A percentile compares a stretch with the other conserved stretches of the same genome.
Evolutionary conservation across 2,329 filamentous ascomycete species (phyloP).

Genomic region (Claviceps sorghi): DNA sequence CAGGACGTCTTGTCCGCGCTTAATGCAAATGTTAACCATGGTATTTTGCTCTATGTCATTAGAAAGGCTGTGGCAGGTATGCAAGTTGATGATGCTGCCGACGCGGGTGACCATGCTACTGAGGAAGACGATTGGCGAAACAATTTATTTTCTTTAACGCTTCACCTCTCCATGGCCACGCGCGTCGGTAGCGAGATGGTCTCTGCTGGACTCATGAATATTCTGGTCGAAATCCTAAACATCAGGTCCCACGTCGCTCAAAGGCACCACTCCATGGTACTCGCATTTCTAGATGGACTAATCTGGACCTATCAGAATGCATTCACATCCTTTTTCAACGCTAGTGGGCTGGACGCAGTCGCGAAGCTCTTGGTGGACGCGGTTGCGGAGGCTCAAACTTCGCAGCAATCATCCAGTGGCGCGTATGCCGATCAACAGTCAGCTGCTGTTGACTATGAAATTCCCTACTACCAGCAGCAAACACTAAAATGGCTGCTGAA

Average conservation of each 20-base stretch:
- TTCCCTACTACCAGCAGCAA: conserved; percentile 86
- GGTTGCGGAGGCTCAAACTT: conserved; percentile 53
- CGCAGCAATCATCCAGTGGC: conserved; percentile 53
- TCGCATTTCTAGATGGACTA: conserved; percentile 78
- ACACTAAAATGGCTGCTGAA: conserved; percentile 89
- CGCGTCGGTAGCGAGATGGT: conserved; percentile 74
- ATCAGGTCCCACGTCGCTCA: conserved; percentile 70
- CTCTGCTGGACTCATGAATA: conserved; percentile 74
- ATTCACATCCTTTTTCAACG: conserved; percentile 67
- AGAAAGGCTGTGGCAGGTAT: conserved; percentile 81
- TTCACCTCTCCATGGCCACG: conserved; percentile 60
- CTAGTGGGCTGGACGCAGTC: conserved; percentile 76
- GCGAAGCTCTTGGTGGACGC: conserved; percentile 75
- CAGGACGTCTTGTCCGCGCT: conserved; percentile 79
- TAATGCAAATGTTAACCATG: conserved; percentile 91
- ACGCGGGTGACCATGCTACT: conserved; percentile 45
- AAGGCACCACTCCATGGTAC: conserved; percentile 66
- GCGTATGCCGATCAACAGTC: conserved; percentile 58
- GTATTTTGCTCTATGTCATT: conserved; percentile 82
- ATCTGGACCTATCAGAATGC: conserved; percentile 76
- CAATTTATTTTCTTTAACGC: conserved; percentile 73
- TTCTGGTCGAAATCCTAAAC: conserved; percentile 76
- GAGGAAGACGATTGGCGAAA: conserved; percentile 79
- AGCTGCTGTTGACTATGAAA: conserved; percentile 77
- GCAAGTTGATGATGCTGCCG: conserved; percentile 36